phyloP scores from a whole-genome alignment of 495 filamentous ascomycete genomes.

The Neurospora sp. region DNA sequence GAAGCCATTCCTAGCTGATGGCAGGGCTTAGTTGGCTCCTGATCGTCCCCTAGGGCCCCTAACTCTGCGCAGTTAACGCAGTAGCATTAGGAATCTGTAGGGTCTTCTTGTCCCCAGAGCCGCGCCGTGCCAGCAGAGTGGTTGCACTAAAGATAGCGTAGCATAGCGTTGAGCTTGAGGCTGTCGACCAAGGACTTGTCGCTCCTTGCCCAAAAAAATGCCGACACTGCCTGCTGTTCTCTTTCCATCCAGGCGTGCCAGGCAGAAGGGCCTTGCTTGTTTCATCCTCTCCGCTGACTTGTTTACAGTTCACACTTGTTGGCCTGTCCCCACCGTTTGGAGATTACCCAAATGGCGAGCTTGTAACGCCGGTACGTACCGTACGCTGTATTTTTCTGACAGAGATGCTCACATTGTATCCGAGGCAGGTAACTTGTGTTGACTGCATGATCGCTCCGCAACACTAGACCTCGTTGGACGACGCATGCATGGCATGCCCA shows the following conservation, averaged over 20 bases:
- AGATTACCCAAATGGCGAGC: not conserved
- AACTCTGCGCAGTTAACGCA: not conserved
- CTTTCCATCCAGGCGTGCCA: not conserved
- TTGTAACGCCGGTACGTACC: not conserved
- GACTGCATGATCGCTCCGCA: not conserved
- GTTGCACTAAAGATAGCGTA: not conserved
- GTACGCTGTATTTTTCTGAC: not conserved
- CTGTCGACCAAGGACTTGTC: not conserved
- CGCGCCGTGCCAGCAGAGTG: not conserved
- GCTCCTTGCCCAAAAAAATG: not conserved
- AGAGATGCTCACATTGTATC: not conserved
- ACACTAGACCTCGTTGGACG: not conserved
- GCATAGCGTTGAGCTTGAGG: not conserved
- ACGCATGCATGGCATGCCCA: not conserved
- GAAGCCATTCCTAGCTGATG: not conserved
- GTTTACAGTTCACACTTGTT: not conserved
- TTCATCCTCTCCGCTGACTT: not conserved
- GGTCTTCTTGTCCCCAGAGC: not conserved
- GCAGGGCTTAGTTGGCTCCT: not conserved
- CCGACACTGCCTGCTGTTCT: not conserved
- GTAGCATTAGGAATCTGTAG: not conserved
- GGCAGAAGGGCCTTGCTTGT: not conserved
- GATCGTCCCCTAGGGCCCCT: not conserved
- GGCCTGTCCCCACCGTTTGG: not conserved
- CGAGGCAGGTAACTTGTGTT: not conserved